Evolutionary conservation across 805 yeast species (phyloP), one percentile per base, ranked within the genome.

Genomic region (Wickerhamomyces rabaulensis): DNA sequence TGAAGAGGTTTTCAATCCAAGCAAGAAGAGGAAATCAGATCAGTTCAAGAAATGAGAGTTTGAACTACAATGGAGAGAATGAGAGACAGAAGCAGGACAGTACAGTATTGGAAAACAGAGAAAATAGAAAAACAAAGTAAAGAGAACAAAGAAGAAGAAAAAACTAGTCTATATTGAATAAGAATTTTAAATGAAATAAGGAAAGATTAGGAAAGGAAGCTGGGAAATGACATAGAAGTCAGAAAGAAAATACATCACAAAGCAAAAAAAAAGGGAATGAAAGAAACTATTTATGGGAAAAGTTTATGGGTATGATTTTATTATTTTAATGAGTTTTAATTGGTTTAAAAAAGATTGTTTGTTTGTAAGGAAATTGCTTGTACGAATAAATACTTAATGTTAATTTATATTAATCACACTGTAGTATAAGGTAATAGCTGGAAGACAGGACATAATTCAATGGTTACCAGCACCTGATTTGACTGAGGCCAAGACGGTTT

Each of bases 401-500:
- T 27, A 13, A 13, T 27, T 27, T 27, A 27, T 27, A 13, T 27
- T 27, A 13, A 25, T 25, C 27, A 27, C 31, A 13, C 7, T 27
- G 31, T 27, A 27, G 31, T 27, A 13, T 7, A 8, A 10, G 9
- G 27, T 25, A 25, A 25, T 25, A 22, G 23, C 23, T 22, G 5
- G 23, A 22, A 22, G 23, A 8, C 23, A 22, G 8, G 8, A 8
- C 23, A 22, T 27, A 27, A 27, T 33, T 39, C 43, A 50, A n/a
- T 50, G 53, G 42, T 45, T 50, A 48, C 53, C 53, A 39, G 53
- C 56, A 50, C 57, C 62, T 50, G 52, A 84, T 67, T 89, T 80
- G 60, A 91, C 97, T 68, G 74, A 86, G 65, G 87, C 97, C 68
- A 91, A 79, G 50, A 94, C 94, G 56, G 91, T 77, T 67, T 92